Base-by-base conservation (phyloP, 1,284 basidiomycete genomes). In the Fomitiporia mediterranea region DNA sequence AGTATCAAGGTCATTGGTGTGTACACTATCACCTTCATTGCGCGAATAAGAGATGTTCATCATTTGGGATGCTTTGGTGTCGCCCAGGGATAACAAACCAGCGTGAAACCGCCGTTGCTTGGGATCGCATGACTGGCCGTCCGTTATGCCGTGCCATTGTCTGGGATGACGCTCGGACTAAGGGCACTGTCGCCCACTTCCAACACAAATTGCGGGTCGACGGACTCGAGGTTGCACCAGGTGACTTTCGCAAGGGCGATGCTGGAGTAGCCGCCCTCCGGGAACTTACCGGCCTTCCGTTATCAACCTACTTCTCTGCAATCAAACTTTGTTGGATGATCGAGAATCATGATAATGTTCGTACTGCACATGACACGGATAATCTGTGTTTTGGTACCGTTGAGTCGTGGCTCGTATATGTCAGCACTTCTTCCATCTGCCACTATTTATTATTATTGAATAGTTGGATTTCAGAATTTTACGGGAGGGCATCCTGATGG, bases 291-390 rank as follows among this genome's bases (percentile, higher is more conserved):
- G 94, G 94, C 35, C 79, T 97, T 39, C 90, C 90, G n/a, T 75
- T 98, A 19, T 96, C 93, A 19, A 98, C 95, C 0, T 98, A 98
- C 73, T 98, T 98, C 72, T 95, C 94, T 7, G 94, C 90, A 2
- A 88, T 96, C 72, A 99, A 98, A 75, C 78, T 98, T 58, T 83
- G 90, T 46, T 99, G 96, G 96, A 94, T 99, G 89, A 82, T 97
- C 60, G 90, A 96, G 69, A 86, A 98, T 69, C 72, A 90, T 63
- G 78, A 81, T n/a, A 82, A 84, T 35, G 94, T 98, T 46, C 73
- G 78, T 47, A 77, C 82, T 58, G 95, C 96, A 0, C 87, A 95
- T 68, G 85, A 91, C 38, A 73, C 80, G 48, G 92, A 93, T 67
- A 83, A 91, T 63, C 79, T 99, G 30, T 74, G 88, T 46, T 95